phyloP scores from a whole-genome alignment of 2,329 filamentous ascomycete species.

The Aspergillus piperis region DNA sequence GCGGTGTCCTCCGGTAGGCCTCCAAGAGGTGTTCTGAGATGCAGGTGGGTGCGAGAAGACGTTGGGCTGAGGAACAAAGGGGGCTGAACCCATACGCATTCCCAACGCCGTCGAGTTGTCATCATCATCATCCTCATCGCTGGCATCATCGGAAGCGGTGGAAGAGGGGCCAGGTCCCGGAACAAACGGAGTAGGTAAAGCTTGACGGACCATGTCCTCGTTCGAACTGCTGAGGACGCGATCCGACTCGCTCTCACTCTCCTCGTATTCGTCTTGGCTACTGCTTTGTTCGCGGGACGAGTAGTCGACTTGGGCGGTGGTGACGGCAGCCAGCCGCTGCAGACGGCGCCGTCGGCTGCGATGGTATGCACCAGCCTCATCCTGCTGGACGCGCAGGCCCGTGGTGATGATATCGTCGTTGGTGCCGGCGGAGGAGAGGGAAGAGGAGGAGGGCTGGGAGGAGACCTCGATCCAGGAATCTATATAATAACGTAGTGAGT shows the following conservation, averaged over 20 bases:
- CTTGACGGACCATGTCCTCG: slow-evolving; percentile 52
- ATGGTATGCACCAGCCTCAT: slow-evolving; percentile 52
- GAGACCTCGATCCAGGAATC: slow-evolving; percentile 97
- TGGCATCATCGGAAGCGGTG: slow-evolving; percentile 33
- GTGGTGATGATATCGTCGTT: slow-evolving; percentile 88
- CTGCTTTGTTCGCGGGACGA: slow-evolving; percentile 56
- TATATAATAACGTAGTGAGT: slow-evolving; percentile 54
- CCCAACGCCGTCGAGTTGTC: slow-evolving; percentile 84
- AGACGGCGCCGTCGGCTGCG: slow-evolving; percentile 57
- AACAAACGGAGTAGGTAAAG: slow-evolving; percentile 26
- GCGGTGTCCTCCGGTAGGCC: slow-evolving; percentile 50
- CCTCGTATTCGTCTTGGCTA: slow-evolving; percentile 92
- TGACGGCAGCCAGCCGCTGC: slow-evolving; percentile 38
- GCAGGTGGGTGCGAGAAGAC: slow-evolving; percentile 82
- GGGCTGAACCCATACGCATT: slow-evolving; percentile 53
- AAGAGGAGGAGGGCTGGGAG: slow-evolving; percentile 91
- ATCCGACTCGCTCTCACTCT: slow-evolving; percentile 89
- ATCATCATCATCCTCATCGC: slow-evolving; percentile 72
- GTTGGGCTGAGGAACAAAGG: slow-evolving; percentile 86
- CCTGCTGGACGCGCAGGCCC: slow-evolving; percentile 73
- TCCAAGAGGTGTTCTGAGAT: slow-evolving; percentile 46
- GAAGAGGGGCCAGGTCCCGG: slow-evolving; percentile 26
- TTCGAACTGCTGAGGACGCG: slow-evolving; percentile 65
- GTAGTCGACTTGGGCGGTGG: slow-evolving; percentile 44
- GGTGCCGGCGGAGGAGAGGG: slow-evolving; percentile 71